These are phyloP conservation scores for Magnaporthiopsis poae DNA, from an alignment of 2,329 filamentous ascomycete genomes.

Conservation along the genomic window DNA sequence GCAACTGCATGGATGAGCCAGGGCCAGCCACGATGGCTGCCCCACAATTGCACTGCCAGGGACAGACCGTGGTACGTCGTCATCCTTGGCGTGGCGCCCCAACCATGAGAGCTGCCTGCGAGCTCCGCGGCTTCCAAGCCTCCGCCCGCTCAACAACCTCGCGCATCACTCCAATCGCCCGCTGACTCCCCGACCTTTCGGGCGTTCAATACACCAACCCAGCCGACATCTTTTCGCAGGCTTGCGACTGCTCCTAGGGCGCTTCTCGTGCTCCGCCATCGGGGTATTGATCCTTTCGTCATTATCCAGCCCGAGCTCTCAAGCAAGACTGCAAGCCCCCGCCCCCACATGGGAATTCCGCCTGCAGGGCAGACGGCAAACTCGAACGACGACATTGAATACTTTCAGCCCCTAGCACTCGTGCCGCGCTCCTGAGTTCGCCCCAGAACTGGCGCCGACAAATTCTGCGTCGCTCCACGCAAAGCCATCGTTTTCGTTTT, in stretches of 20 bases:
- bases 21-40: neutral
- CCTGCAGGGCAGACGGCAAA: constrained; percentile 8
- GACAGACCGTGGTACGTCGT: neutral
- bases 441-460: too few relatives aligned
- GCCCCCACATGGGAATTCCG: constrained; percentile 7
- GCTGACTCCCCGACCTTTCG: neutral
- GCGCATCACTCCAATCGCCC: neutral
- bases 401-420: neutral
- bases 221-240: neutral
- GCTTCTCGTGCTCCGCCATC: neutral
- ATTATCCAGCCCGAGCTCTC: constrained; percentile 4
- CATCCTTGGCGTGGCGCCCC: neutral
- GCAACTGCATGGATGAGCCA: neutral
- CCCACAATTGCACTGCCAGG: neutral
- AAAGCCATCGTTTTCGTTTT: neutral
- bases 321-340: neutral
- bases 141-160: neutral
- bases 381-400: neutral
- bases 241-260: neutral
- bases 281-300: constrained; percentile 1
- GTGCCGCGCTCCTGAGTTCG: neutral
- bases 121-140: neutral
- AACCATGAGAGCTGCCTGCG: neutral
- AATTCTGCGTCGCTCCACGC: neutral
- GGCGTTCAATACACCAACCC: neutral